Percentiles rank a stretch among this genome's conserved stretches.
Conservation (phyloP, 176 grass and related monocot species). For the Carex kokanica region DNA sequence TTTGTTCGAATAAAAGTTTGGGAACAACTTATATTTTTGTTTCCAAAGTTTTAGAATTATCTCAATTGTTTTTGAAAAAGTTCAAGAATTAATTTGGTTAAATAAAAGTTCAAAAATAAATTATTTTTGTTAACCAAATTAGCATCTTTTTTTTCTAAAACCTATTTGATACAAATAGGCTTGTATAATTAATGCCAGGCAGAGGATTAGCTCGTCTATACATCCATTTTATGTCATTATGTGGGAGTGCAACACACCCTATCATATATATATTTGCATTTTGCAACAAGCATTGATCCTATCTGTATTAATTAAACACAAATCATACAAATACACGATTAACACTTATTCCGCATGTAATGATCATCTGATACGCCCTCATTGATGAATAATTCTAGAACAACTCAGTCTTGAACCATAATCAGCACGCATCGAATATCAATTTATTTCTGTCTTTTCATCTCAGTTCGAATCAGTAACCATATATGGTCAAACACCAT, state of each 20-base stretch:
- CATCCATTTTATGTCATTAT: too few species aligned
- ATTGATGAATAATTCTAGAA: too few species aligned
- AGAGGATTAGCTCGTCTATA: too few species aligned
- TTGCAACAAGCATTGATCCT: background rate
- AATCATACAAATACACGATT: background rate
- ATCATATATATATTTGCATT: background rate
- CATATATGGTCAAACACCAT: background rate
- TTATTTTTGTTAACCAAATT: background rate
- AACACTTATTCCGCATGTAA: too few species aligned
- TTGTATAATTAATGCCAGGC: too few species aligned
- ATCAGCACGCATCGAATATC: background rate
- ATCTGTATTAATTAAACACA: background rate
- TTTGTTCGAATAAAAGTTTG: background rate
- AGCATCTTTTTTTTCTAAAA: too few species aligned
- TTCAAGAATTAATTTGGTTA: background rate
- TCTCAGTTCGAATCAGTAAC: background rate
- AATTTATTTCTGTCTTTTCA: background rate
- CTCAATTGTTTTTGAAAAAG: too few species aligned
- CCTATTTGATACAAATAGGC: too few species aligned
- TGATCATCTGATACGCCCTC: too few species aligned
- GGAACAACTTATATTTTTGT: background rate
- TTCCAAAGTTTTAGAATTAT: background rate
- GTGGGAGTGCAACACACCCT: background rate
- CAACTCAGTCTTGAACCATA: too few species aligned
- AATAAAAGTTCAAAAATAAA: background rate